Evolutionary conservation across 2,329 filamentous ascomycete genomes (phyloP).

Genomic region (Calonectria hawksworthii): DNA sequence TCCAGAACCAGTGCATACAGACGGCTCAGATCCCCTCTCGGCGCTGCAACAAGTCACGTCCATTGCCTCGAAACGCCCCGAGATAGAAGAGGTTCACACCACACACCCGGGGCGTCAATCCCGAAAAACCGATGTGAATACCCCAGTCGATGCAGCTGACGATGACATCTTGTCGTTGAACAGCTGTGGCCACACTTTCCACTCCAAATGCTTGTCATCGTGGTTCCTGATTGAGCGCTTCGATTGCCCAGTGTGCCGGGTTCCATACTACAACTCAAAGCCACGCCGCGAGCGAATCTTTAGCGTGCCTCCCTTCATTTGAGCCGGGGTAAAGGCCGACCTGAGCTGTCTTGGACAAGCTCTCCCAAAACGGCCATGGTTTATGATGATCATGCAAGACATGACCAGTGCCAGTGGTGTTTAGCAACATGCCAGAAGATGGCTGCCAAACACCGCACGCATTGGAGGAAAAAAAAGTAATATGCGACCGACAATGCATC

Average conservation of each 20-base stretch:
- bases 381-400: not conserved
- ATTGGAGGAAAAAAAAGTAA: not conserved
- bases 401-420: not conserved
- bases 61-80: slow-evolving; percentile 21
- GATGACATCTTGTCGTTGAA: slow-evolving; percentile 55
- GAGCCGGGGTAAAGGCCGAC: slow-evolving; percentile 17
- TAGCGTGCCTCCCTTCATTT: slow-evolving; percentile 40
- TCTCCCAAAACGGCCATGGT: not conserved
- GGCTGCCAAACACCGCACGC: not conserved
- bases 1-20: slow-evolving; percentile 41
- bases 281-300: slow-evolving; percentile 29
- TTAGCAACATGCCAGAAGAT: not conserved
- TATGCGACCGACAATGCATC: not conserved
- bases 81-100: not conserved
- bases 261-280: slow-evolving; percentile 47
- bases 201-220: slow-evolving; percentile 54
- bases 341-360: not conserved
- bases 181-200: slow-evolving; percentile 55
- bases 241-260: slow-evolving; percentile 57
- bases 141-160: slow-evolving; percentile 20
- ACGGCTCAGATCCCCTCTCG: slow-evolving; percentile 31
- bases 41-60: slow-evolving; percentile 35
- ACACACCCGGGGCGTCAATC: not conserved
- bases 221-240: slow-evolving; percentile 56
- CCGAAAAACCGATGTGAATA: not conserved